A percentile compares a stretch with the other conserved stretches of the same genome.
These are phyloP conservation scores for Lablab purpureus DNA, from an alignment of 306 rosid genomes.

Conservation along the genomic window DNA sequence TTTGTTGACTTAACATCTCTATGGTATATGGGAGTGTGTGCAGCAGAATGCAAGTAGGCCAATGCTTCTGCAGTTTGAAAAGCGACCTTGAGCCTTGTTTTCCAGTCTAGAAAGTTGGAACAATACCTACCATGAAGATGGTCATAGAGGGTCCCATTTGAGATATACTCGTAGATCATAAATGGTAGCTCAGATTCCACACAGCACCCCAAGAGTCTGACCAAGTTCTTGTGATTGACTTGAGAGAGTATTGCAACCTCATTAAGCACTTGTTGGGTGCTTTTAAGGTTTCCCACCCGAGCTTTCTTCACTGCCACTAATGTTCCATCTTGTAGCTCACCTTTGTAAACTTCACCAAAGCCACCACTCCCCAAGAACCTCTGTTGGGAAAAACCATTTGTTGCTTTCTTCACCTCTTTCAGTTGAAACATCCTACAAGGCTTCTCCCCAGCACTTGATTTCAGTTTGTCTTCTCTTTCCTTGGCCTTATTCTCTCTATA, in stretches of 20 bases:
- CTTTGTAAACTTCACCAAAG: slow-evolving; percentile 93
- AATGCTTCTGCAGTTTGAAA: slow-evolving; percentile 90
- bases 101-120: slow-evolving; percentile 78
- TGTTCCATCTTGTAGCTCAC: slow-evolving; percentile 80
- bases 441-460: slow-evolving; percentile 61
- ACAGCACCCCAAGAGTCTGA: slow-evolving; percentile 88
- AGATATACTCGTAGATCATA: slow-evolving; percentile 90
- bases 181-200: slow-evolving; percentile 84
- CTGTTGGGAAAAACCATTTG: slow-evolving; percentile 71
- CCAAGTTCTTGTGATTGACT: slow-evolving; percentile 91
- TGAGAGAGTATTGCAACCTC: slow-evolving; percentile 94
- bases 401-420: slow-evolving; percentile 87
- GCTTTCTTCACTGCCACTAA: slow-evolving; percentile 89
- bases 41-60: slow-evolving; percentile 85
- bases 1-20: slow-evolving; percentile 98
- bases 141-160: slow-evolving; percentile 92
- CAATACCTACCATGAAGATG: slow-evolving; percentile 77
- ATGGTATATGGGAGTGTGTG: slow-evolving; percentile 90
- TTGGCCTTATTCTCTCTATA: slow-evolving; percentile 56
- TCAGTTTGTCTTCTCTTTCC: slow-evolving; percentile 69
- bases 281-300: slow-evolving; percentile 86
- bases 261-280: slow-evolving; percentile 87
- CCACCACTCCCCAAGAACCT: slow-evolving; percentile 86
- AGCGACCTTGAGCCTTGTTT: slow-evolving; percentile 83
- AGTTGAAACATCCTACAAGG: slow-evolving; percentile 70